Conservation (phyloP, 352 stramenopile genomes). For the Phytophthora colocasiae region DNA sequence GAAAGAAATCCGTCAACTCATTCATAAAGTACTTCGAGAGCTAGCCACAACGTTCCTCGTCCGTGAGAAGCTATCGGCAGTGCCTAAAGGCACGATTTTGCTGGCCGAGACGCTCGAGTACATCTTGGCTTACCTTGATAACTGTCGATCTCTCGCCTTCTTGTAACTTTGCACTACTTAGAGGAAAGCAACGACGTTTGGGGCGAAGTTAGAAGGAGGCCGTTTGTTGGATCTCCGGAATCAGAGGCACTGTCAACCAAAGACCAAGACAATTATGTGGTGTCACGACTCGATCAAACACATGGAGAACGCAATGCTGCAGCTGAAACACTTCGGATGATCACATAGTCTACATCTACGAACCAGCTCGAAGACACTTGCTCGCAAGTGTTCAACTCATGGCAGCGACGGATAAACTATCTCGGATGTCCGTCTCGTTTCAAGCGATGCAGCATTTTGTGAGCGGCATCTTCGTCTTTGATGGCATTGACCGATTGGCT, state of each 20-base stretch:
- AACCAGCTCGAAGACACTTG: constrained; percentile 92
- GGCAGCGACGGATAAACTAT: constrained; percentile 74
- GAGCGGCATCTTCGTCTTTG: constrained; percentile 93
- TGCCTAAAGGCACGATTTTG: constrained; percentile 96
- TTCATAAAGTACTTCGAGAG: constrained; percentile 89
- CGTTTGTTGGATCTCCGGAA: constrained; percentile 24
- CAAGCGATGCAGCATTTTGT: constrained; percentile 94
- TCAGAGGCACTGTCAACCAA: constrained; percentile 81
- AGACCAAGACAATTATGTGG: constrained; percentile 92
- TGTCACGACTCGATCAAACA: constrained; percentile 97
- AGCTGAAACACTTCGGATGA: constrained; percentile 96
- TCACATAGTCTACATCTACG: constrained; percentile 89
- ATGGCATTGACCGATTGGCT: constrained; percentile 95
- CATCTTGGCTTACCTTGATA: constrained; percentile 94
- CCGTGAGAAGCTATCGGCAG: constrained; percentile 90
- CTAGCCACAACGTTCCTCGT: constrained; percentile 86
- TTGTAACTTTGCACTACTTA: constrained; percentile 14
- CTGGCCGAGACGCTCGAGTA: constrained; percentile 97
- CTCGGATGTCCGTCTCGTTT: constrained; percentile 74
- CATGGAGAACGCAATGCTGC: constrained; percentile 92
- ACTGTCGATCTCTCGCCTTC: constrained; percentile 62
- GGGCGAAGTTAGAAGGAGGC: constrained; percentile 16
- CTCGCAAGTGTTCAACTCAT: constrained; percentile 91
- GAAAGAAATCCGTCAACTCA: constrained; percentile 93
- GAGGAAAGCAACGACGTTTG: constrained; percentile 56